These are phyloP conservation scores for Chaetomium cochliodes DNA, from an alignment of 495 filamentous ascomycete genomes.

Conservation along the genomic window DNA sequence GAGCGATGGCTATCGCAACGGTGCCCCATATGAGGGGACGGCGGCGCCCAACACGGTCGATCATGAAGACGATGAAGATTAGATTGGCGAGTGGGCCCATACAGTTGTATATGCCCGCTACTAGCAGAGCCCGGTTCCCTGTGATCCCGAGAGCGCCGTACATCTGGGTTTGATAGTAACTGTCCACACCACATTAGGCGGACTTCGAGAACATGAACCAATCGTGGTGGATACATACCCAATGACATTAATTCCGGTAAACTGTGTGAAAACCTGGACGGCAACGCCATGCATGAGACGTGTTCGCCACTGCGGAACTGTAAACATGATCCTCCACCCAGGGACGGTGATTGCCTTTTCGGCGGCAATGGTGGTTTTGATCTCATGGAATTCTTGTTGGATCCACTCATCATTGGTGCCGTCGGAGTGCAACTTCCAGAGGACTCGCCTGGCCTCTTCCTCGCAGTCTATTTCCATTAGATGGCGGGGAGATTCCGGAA, in stretches of 20 bases:
- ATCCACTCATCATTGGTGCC: slow-evolving; percentile 53
- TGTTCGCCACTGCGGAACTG: slow-evolving; percentile 50
- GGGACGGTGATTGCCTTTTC: slow-evolving; percentile 46
- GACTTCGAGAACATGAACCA: neutral
- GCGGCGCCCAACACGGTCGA: slow-evolving; percentile 51
- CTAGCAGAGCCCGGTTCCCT: slow-evolving; percentile 50
- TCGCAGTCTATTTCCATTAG: slow-evolving; percentile 52
- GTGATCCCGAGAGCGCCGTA: slow-evolving; percentile 58
- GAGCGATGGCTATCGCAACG: slow-evolving; percentile 41
- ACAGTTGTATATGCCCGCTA: slow-evolving; percentile 61
- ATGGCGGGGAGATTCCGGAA: slow-evolving; percentile 58
- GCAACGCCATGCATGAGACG: slow-evolving; percentile 46
- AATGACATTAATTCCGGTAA: slow-evolving; percentile 57
- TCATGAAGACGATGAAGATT: slow-evolving; percentile 50
- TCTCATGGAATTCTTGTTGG: slow-evolving; percentile 48
- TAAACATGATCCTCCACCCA: slow-evolving; percentile 55
- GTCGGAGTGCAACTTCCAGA: slow-evolving; percentile 52
- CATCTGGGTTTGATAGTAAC: slow-evolving; percentile 57
- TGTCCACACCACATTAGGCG: neutral
- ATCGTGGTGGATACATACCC: slow-evolving; percentile 32
- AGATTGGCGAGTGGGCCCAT: slow-evolving; percentile 43
- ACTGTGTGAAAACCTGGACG: slow-evolving; percentile 41
- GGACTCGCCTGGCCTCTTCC: slow-evolving; percentile 49
- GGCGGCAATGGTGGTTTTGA: slow-evolving; percentile 48
- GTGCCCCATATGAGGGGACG: slow-evolving; percentile 45